Base-by-base conservation (phyloP, 2,329 filamentous ascomycete genomes). In the Emericellopsis atlantica region DNA sequence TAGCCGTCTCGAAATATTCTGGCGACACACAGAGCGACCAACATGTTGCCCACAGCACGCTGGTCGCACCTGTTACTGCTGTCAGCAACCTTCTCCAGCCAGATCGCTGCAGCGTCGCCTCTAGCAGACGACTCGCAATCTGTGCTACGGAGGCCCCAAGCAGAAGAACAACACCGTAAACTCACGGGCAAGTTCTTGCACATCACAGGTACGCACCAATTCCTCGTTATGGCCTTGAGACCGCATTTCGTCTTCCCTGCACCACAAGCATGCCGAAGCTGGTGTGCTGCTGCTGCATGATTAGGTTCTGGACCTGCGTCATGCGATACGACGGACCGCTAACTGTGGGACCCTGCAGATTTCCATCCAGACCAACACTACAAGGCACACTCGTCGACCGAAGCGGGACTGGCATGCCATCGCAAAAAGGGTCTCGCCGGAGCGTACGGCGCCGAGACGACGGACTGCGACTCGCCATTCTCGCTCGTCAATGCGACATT, bases 361-460 rank as follows among this genome's bases (percentile, higher is more conserved):
- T 74, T 96, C 51, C 92, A 98, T 54, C 87, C 88, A 37, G 92
- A 98, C 59, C 76, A 77, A 35, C 84, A 85, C 61, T 98, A 95
- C 70, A 81, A 86, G 60, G 61, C 74, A 7, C 82, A 89, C 58
- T 75, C 85, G 10, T 83, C 84, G 21, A 84, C 84, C 36, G 69
- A 74, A 32, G 70, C 76, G 49, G 71, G 75, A 24, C 63, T 74
- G 46, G 81, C 82, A 45, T 98, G 92, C 61, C 92, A 98, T 56
- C 73, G 80, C 42, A 80, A 81, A 44, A 66, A 76, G 44, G 92
- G 92, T 11, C 66, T 76, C 6, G 84, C 90, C 7, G 90, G 89
- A 36, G 69, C 74, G 39, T 92, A 87, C 55, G 92, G 92, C 53
- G 81, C 88, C 42, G 85, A 92, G 59, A 87, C 80, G 1, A 84